These are phyloP conservation scores for Noccaea bulbosa DNA, from an alignment of 345 rosid species.

Conservation along the genomic window DNA sequence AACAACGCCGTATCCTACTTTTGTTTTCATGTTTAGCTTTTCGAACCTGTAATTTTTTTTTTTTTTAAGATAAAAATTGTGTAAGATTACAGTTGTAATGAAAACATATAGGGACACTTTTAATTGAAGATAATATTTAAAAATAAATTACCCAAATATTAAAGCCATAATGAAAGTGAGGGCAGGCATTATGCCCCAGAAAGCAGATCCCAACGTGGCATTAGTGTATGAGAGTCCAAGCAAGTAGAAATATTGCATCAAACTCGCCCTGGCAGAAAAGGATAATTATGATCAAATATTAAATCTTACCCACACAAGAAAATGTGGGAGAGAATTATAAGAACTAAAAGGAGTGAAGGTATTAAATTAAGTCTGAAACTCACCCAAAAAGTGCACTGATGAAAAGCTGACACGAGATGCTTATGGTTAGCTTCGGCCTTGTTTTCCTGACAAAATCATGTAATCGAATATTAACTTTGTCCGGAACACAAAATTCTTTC, in stretches of 20 bases:
- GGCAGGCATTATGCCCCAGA: constrained; percentile 61
- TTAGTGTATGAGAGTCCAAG: constrained; percentile 70
- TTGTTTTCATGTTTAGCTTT: constrained; percentile 50
- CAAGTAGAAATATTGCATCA: constrained; percentile 65
- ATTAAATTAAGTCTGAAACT: neutral
- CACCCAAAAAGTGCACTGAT: constrained; percentile 72
- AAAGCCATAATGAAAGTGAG: constrained; percentile 70
- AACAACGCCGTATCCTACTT: constrained; percentile 49
- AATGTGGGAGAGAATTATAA: neutral
- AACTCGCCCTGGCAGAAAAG: constrained; percentile 53
- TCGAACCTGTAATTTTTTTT: constrained; percentile 26
- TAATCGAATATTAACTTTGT: neutral
- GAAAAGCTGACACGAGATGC: constrained; percentile 57
- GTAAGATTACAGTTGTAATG: neutral
- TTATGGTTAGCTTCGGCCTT: constrained; percentile 67
- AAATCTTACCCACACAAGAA: neutral
- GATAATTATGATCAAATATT: neutral
- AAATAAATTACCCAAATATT: constrained; percentile 54
- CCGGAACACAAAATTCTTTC: neutral
- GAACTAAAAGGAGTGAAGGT: neutral
- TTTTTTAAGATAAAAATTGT: too few species aligned
- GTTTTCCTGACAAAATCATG: constrained; percentile 52
- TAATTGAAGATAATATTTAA: neutral
- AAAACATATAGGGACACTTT: neutral
- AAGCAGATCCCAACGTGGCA: constrained; percentile 66